Percentiles rank a stretch among this genome's conserved stretches.
Conservation (phyloP, 257 asterid genomes). For the Haberlea rhodopensis region DNA sequence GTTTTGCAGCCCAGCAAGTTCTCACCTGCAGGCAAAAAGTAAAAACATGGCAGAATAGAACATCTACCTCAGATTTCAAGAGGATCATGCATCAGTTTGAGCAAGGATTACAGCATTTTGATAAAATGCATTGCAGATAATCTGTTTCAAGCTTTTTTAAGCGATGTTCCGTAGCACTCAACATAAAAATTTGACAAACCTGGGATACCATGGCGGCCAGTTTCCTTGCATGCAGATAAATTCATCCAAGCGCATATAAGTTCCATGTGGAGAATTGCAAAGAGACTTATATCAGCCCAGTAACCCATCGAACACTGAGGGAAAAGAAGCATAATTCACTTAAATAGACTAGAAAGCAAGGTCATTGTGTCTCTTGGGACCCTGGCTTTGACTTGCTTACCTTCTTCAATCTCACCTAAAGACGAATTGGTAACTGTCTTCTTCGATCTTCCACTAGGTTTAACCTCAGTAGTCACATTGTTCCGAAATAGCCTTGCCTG, state of each 20-base stretch:
- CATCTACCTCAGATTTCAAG: too few species aligned
- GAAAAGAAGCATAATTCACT: neutral
- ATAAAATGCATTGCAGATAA: neutral
- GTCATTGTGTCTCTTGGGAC: neutral
- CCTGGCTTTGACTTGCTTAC: conserved; percentile 19
- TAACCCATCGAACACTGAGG: too few species aligned
- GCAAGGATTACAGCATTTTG: neutral
- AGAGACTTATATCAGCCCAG: neutral
- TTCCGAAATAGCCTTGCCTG: conserved; percentile 23
- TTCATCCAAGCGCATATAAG: neutral
- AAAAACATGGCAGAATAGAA: too few species aligned
- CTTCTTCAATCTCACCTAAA: conserved; percentile 17
- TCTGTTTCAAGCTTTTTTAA: neutral
- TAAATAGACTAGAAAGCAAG: conserved; percentile 28
- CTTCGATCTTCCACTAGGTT: conserved; percentile 18
- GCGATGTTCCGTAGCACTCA: neutral
- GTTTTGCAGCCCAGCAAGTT: too few species aligned
- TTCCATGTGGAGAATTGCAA: neutral
- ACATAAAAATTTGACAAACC: too few species aligned
- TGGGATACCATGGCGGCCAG: neutral
- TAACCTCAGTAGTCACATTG: conserved; percentile 13
- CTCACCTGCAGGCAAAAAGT: too few species aligned
- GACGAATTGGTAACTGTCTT: neutral
- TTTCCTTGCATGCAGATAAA: neutral
- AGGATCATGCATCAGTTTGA: too few species aligned